Evolutionary conservation across 495 filamentous ascomycete genomes (phyloP).

Genomic region (Tetracladium marchalianum): DNA sequence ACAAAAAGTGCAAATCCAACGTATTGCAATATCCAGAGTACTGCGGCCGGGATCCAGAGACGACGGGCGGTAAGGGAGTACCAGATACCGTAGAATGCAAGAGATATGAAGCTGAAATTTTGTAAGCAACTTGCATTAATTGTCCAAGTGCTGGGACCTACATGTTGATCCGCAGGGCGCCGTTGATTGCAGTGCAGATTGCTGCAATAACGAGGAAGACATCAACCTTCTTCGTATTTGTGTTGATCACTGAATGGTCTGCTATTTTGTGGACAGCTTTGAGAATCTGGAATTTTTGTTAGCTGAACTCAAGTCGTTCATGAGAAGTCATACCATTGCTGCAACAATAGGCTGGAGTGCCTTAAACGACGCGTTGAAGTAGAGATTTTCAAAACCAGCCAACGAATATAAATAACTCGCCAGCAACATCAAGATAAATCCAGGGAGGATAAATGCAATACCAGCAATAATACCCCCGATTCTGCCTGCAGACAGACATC

Average conservation of each 20-base stretch:
- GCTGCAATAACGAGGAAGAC: conserved; percentile 24
- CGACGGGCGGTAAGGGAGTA: conserved; percentile 21
- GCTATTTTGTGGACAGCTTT: conserved; percentile 26
- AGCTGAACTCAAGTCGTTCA: background rate
- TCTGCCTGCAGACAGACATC: conserved; percentile 25
- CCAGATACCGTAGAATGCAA: conserved; percentile 25
- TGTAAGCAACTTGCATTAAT: conserved; percentile 3
- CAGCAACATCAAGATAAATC: conserved; percentile 26
- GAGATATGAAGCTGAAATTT: conserved; percentile 24
- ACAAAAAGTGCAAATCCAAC: conserved; percentile 24
- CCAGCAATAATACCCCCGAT: conserved; percentile 27
- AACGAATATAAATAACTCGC: conserved; percentile 26
- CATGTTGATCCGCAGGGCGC: conserved; percentile 28
- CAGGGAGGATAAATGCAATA: conserved; percentile 25
- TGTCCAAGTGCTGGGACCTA: conserved; percentile 3
- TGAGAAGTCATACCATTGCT: conserved; percentile 22
- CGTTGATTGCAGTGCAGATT: conserved; percentile 25
- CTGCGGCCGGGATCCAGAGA: conserved; percentile 16
- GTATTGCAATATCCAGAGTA: conserved; percentile 26
- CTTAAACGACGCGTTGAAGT: conserved; percentile 26
- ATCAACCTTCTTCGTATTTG: conserved; percentile 22
- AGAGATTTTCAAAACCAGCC: conserved; percentile 23
- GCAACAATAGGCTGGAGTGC: conserved; percentile 29
- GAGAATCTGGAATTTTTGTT: conserved; percentile 17
- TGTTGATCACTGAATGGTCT: conserved; percentile 23